Conservation (phyloP, 768 basidiomycete genomes). For the Bullera alba region DNA sequence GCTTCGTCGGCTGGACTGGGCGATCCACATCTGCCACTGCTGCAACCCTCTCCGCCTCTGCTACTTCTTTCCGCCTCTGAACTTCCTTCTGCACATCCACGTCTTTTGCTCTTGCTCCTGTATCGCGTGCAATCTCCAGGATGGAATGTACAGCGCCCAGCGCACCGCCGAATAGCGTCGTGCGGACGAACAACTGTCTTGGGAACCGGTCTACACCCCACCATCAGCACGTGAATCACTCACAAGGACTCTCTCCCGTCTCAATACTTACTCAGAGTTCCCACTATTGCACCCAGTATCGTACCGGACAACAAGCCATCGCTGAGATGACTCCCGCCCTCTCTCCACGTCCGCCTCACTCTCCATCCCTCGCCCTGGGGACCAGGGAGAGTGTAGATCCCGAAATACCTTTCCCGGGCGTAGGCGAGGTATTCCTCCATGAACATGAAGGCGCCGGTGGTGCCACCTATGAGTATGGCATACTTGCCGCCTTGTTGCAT, state of each 20-base stretch:
- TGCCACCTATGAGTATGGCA: conserved; percentile 34
- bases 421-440: conserved; percentile 37
- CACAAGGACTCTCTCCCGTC: neutral
- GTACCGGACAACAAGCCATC: conserved; percentile 40
- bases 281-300: conserved; percentile 28
- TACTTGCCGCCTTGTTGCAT: conserved; percentile 29
- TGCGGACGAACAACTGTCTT: conserved; percentile 30
- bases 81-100: no score
- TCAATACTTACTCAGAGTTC: conserved; percentile 34
- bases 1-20: no score
- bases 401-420: conserved; percentile 19
- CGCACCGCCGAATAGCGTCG: conserved; percentile 32
- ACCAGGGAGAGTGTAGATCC: neutral
- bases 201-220: conserved; percentile 31
- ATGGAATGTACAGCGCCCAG: conserved; percentile 22
- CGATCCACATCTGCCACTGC: no score
- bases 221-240: neutral
- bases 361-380: conserved; percentile 1
- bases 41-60: no score
- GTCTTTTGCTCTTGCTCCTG: no score
- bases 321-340: conserved; percentile 21
- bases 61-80: no score
- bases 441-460: conserved; percentile 27
- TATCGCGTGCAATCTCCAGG: no score
- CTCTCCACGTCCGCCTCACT: conserved; percentile 22